Conservation (phyloP, 2,329 filamentous ascomycete species). For the Colletotrichum chlorophyti region DNA sequence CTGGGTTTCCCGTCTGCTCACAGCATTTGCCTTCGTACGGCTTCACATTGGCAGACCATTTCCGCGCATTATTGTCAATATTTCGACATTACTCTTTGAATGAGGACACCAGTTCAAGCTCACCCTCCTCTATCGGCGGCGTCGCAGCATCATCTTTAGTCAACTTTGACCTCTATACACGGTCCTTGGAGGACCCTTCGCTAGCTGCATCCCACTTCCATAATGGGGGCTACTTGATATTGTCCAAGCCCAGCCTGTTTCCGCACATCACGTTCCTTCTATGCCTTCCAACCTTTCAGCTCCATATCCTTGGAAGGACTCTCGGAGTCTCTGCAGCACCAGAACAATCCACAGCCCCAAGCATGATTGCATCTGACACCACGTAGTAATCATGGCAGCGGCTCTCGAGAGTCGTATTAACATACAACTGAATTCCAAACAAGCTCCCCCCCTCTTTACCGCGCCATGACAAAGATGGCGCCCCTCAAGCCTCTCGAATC, state of each 20-base stretch:
- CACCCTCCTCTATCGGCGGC: too few relatives aligned
- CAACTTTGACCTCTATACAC: conserved; percentile 8
- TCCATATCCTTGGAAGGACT: neutral
- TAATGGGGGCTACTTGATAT: neutral
- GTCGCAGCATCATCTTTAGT: neutral
- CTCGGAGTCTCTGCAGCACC: neutral
- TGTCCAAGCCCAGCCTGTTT: neutral
- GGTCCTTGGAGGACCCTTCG: neutral
- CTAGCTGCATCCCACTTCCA: neutral
- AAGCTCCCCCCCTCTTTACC: neutral
- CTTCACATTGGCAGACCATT: too few relatives aligned
- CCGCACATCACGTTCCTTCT: neutral
- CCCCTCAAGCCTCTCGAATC: neutral
- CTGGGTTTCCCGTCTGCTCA: neutral
- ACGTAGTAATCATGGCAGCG: conserved; percentile 1
- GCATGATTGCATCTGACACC: neutral
- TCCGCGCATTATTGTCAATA: too few relatives aligned
- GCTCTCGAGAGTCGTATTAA: conserved; percentile 1
- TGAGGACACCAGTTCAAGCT: too few relatives aligned
- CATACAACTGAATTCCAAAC: conserved; percentile 7
- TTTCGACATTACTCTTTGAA: too few relatives aligned
- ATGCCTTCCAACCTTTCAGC: neutral
- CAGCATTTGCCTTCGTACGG: too few relatives aligned
- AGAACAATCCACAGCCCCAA: neutral
- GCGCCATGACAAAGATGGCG: conserved; percentile 8